Conservation (phyloP, 1,139 yeast genomes). For the Scheffersomyces segobiensis region DNA sequence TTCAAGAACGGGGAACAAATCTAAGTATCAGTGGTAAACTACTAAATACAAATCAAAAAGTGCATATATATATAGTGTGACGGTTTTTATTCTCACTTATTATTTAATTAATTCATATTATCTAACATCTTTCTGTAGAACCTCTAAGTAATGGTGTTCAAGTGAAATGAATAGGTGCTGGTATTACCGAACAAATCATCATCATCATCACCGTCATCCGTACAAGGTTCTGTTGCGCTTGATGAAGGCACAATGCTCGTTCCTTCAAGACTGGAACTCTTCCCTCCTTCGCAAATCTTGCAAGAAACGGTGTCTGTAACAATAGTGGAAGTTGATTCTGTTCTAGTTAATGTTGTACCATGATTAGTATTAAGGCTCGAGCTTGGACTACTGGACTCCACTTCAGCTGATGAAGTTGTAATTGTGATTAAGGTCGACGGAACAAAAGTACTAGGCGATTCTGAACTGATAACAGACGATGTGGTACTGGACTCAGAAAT, state of each 20-base stretch:
- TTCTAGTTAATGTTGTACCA: neutral
- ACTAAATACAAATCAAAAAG: neutral
- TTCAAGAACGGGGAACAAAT: conserved; percentile 46
- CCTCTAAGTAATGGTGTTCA: neutral
- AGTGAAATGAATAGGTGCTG: neutral
- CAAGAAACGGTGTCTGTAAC: neutral
- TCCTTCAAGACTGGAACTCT: neutral
- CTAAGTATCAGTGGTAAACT: conserved; percentile 12
- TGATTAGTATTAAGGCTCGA: neutral
- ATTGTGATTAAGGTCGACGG: neutral
- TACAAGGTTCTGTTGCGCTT: neutral
- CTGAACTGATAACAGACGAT: neutral
- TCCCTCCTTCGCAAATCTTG: neutral
- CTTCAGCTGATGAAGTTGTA: neutral
- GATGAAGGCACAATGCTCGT: neutral
- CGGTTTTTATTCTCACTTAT: neutral
- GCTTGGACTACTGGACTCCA: neutral
- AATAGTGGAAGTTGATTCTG: neutral
- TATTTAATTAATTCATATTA: neutral
- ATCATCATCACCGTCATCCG: neutral
- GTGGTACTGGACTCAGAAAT: neutral
- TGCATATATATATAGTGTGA: neutral
- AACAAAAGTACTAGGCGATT: neutral
- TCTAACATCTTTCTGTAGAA: neutral
- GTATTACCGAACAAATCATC: neutral